Conservation (phyloP, 257 asterid genomes). For the Solanum sitiens region DNA sequence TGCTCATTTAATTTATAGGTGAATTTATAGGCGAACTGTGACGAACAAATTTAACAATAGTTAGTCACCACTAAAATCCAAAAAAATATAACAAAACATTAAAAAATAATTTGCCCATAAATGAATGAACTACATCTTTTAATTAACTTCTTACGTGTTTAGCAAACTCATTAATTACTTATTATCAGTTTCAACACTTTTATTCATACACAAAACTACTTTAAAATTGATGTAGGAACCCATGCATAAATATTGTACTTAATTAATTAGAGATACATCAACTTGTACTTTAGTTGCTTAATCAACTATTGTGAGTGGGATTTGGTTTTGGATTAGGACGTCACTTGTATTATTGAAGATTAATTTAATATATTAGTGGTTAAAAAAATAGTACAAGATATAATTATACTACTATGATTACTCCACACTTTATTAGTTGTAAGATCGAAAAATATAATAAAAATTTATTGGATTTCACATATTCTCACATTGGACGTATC, state of each 20-base stretch:
- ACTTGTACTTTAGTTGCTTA: neutral
- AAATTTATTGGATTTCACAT: neutral
- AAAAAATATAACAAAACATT: no score
- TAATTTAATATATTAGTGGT: slow-evolving; percentile 3
- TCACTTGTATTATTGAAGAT: neutral
- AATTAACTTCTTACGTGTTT: neutral
- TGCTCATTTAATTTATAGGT: neutral
- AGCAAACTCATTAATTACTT: neutral
- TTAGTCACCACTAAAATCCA: neutral
- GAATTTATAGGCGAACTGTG: neutral
- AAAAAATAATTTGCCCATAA: no score
- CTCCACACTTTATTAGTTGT: neutral
- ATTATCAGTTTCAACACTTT: neutral
- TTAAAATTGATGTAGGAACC: neutral
- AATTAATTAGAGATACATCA: neutral
- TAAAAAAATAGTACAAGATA: neutral
- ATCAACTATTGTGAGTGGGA: slow-evolving; percentile 26
- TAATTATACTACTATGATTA: neutral
- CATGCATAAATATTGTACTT: neutral
- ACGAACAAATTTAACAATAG: neutral
- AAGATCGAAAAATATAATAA: neutral
- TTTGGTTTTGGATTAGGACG: slow-evolving; percentile 24
- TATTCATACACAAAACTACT: neutral
- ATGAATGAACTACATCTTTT: no score
- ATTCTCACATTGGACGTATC: slow-evolving; percentile 3